These are phyloP conservation scores for Ophiognomonia clavigignenti-juglandacearum DNA, from an alignment of 2,329 filamentous ascomycete species.

Conservation along the genomic window DNA sequence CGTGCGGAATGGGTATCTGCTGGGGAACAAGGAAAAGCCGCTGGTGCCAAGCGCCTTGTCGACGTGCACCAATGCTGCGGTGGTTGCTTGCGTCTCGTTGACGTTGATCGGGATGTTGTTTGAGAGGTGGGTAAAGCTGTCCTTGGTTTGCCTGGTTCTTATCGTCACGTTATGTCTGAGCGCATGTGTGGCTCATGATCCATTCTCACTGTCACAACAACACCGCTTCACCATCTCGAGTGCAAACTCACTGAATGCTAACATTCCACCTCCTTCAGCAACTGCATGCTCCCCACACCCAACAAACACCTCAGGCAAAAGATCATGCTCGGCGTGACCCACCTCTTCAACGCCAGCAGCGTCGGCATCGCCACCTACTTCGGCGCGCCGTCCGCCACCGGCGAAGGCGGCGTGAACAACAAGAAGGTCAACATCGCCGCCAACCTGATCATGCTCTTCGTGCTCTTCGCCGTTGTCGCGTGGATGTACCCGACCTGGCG, in stretches of 20 bases:
- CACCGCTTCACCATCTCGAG: too few species aligned
- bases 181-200: slow-evolving; percentile 20
- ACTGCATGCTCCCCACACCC: slow-evolving; percentile 18
- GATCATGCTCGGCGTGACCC: slow-evolving; percentile 20
- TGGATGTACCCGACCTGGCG: slow-evolving; percentile 20
- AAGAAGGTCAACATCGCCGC: slow-evolving; percentile 18
- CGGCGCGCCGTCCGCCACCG: slow-evolving; percentile 14
- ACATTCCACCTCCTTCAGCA: slow-evolving; percentile 21
- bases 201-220: too few species aligned
- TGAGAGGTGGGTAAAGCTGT: slow-evolving; percentile 22
- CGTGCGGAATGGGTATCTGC: slow-evolving; percentile 21
- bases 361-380: slow-evolving; percentile 18
- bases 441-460: slow-evolving; percentile 19
- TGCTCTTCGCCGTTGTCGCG: slow-evolving; percentile 17
- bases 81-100: slow-evolving; percentile 17
- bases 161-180: too few species aligned
- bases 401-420: slow-evolving; percentile 14
- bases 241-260: too few species aligned
- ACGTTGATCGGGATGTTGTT: slow-evolving; percentile 21
- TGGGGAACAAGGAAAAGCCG: slow-evolving; percentile 19
- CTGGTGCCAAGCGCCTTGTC: slow-evolving; percentile 19
- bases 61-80: slow-evolving; percentile 24
- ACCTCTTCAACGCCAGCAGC: slow-evolving; percentile 20
- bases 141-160: not conserved
- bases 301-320: slow-evolving; percentile 16